Evolutionary conservation across 140 eudicot species (phyloP).

Genomic region (Bidens hawaiensis): DNA sequence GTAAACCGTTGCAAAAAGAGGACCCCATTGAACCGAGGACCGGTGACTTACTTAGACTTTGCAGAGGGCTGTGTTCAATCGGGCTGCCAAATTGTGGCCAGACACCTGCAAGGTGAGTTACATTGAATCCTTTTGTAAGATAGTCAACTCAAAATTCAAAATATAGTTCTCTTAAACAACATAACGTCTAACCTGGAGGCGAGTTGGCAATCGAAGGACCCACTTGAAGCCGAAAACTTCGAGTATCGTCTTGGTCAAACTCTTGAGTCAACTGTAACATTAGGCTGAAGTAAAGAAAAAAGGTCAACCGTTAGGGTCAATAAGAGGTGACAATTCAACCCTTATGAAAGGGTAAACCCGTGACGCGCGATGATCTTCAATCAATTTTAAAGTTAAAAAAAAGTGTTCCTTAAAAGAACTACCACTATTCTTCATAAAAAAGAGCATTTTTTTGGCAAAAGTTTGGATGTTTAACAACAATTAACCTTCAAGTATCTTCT

Average conservation of each 20-base stretch:
- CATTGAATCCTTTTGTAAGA: not conserved
- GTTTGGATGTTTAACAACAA: too few relatives aligned
- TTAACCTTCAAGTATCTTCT: not conserved
- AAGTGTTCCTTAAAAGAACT: not conserved
- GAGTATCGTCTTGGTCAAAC: conserved; percentile 63
- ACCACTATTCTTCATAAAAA: conserved; percentile 2
- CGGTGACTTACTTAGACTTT: conserved; percentile 63
- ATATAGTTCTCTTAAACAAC: not conserved
- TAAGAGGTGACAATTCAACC: not conserved
- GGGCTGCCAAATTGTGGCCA: conserved; percentile 81
- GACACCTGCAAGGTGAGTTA: conserved; percentile 37
- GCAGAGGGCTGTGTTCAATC: conserved; percentile 50
- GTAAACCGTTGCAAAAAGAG: conserved; percentile 34
- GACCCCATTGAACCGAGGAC: conserved; percentile 49
- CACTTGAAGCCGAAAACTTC: conserved; percentile 55
- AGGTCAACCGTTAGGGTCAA: conserved; percentile 1
- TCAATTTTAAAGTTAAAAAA: too few relatives aligned
- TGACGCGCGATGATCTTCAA: too few relatives aligned
- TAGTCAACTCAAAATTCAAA: not conserved
- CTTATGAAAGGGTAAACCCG: too few relatives aligned
- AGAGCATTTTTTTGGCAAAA: not conserved
- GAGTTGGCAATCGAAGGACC: conserved; percentile 67
- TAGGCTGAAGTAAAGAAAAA: conserved; percentile 34
- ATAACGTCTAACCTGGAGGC: conserved; percentile 54
- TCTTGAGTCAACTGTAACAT: conserved; percentile 72